Conservation (phyloP, 2,329 filamentous ascomycete species). For the Phoma sp. region DNA sequence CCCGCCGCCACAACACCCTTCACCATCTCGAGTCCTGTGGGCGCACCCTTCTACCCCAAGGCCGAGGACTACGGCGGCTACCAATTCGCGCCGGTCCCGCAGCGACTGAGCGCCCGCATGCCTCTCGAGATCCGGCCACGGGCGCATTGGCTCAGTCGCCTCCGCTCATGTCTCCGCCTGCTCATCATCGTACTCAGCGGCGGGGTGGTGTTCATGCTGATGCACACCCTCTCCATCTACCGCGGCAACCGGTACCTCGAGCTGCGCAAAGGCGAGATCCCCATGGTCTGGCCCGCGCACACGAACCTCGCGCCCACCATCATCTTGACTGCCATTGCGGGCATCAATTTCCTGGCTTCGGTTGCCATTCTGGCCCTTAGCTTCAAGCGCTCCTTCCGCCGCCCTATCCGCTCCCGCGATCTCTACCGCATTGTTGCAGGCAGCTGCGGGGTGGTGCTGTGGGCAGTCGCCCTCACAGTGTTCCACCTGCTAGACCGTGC, state of each 20-base stretch:
- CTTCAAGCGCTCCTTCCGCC: slow-evolving; percentile 42
- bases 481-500: slow-evolving; percentile 44
- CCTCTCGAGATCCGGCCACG: slow-evolving; percentile 36
- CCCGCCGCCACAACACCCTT: slow-evolving; percentile 22
- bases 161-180: slow-evolving; percentile 45
- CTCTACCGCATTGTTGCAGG: slow-evolving; percentile 44
- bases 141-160: slow-evolving; percentile 44
- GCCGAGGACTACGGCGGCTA: slow-evolving; percentile 28
- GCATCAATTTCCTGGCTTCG: slow-evolving; percentile 43
- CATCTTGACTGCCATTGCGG: slow-evolving; percentile 42
- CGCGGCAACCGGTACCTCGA: slow-evolving; percentile 45
- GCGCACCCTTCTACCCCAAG: slow-evolving; percentile 25
- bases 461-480: slow-evolving; percentile 39
- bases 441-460: slow-evolving; percentile 43
- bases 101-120: slow-evolving; percentile 35
- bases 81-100: slow-evolving; percentile 20
- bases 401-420: slow-evolving; percentile 43
- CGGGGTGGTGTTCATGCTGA: slow-evolving; percentile 43
- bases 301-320: slow-evolving; percentile 47
- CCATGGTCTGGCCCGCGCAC: slow-evolving; percentile 47
- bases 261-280: slow-evolving; percentile 45
- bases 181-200: slow-evolving; percentile 47
- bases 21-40: slow-evolving; percentile 24
- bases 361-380: slow-evolving; percentile 41
- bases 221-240: slow-evolving; percentile 46